Evolutionary conservation across 208 protist genomes (phyloP).

Genomic region (Naegleria lovaniensis): DNA sequence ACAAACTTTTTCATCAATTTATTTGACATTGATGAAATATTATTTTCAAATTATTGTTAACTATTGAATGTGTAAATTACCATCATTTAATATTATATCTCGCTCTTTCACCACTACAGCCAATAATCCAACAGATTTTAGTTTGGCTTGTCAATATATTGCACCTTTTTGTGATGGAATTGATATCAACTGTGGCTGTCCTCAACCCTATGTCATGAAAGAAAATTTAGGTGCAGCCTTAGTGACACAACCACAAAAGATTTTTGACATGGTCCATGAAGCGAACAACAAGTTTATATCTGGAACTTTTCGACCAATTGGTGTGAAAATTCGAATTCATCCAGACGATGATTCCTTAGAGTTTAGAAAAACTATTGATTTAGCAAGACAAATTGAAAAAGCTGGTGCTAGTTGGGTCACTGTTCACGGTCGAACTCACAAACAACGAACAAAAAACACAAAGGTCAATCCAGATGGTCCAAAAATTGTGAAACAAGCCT

Average conservation of each 20-base stretch:
- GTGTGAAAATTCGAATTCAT: conserved; percentile 73
- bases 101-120: conserved; percentile 31
- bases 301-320: conserved; percentile 7
- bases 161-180: conserved; percentile 67
- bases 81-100: too few relatives aligned
- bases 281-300: neutral
- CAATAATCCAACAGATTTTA: conserved; percentile 55
- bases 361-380: conserved; percentile 63
- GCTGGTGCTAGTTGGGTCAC: conserved; percentile 69
- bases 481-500: conserved; percentile 58
- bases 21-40: too few relatives aligned
- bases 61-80: too few relatives aligned
- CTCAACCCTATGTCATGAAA: conserved; percentile 74
- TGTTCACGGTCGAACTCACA: conserved; percentile 68
- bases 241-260: conserved; percentile 60
- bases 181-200: conserved; percentile 84
- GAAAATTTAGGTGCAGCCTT: conserved; percentile 65
- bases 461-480: conserved; percentile 58
- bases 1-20: too few relatives aligned
- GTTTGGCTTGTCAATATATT: conserved; percentile 51
- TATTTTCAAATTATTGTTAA: too few relatives aligned
- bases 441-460: conserved; percentile 46
- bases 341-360: conserved; percentile 25
- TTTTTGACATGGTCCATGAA: conserved; percentile 61
- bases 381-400: conserved; percentile 64